Conservation (phyloP, 176 grass and related monocot species). For the Rhynchospora pubera region DNA sequence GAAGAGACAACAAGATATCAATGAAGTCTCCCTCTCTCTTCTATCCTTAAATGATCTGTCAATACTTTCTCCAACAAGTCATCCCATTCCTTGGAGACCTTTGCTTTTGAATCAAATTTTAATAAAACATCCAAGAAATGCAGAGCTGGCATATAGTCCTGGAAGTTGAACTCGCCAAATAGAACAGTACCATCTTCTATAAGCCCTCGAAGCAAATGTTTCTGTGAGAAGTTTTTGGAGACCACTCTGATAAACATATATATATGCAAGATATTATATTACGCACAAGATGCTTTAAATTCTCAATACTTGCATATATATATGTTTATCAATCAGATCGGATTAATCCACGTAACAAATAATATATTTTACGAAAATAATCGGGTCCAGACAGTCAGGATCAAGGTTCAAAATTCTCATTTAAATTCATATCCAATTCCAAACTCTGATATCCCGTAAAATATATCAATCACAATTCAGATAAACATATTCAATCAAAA, state of each 20-base stretch:
- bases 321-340: too few species aligned
- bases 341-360: too few species aligned
- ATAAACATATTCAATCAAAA: too few species aligned
- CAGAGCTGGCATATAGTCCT: slow-evolving; percentile 26
- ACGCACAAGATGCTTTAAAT: too few species aligned
- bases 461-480: too few species aligned
- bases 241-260: not conserved
- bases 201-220: slow-evolving; percentile 37
- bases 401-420: too few species aligned
- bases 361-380: too few species aligned
- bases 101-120: slow-evolving; percentile 19
- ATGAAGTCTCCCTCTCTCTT: slow-evolving; percentile 16
- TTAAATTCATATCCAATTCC: too few species aligned
- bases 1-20: slow-evolving; percentile 5
- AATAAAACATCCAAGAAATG: not conserved
- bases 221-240: slow-evolving; percentile 16
- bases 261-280: too few species aligned
- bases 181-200: slow-evolving; percentile 40
- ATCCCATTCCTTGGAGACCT: slow-evolving; percentile 22
- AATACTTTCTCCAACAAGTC: slow-evolving; percentile 25
- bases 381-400: too few species aligned
- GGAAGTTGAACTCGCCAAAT: slow-evolving; percentile 33
- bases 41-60: slow-evolving; percentile 5
- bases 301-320: too few species aligned
- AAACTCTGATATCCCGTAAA: too few species aligned